Conservation (phyloP, 768 basidiomycete genomes). For the Termitomyces sp. region DNA sequence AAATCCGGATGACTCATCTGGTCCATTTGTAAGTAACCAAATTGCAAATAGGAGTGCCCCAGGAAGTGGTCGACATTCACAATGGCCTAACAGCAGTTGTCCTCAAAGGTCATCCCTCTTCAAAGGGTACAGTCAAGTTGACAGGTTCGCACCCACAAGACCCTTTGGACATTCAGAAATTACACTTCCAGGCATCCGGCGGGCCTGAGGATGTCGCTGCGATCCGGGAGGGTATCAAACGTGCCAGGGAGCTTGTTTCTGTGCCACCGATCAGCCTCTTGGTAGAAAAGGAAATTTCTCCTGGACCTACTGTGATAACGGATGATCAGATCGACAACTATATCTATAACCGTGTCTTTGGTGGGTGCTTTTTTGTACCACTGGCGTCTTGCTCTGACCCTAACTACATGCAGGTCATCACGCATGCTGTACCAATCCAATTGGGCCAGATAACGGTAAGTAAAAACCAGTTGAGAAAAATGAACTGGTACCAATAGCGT, state of each 20-base stretch:
- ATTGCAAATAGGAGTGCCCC: conserved; percentile 12
- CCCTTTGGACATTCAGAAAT: conserved; percentile 22
- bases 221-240: conserved; percentile 21
- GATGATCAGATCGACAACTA: conserved; percentile 21
- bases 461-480: background rate
- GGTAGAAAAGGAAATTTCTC: conserved; percentile 17
- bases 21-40: background rate
- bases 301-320: conserved; percentile 14
- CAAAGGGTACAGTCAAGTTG: conserved; percentile 23
- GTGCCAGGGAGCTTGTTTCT: conserved; percentile 16
- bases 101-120: conserved; percentile 24
- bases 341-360: conserved; percentile 20
- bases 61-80: conserved; percentile 17
- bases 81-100: conserved; percentile 20
- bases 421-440: conserved; percentile 26
- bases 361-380: conserved; percentile 2
- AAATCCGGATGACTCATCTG: background rate
- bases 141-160: conserved; percentile 26
- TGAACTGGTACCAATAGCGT: background rate
- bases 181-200: conserved; percentile 21
- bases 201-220: conserved; percentile 20
- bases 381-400: no score
- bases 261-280: conserved; percentile 12
- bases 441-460: conserved; percentile 21
- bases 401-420: conserved; percentile 22